A percentile compares a stretch with the other conserved stretches of the same genome.
phyloP scores from a whole-genome alignment of 768 basidiomycete genomes.

The Mycena crocata region DNA sequence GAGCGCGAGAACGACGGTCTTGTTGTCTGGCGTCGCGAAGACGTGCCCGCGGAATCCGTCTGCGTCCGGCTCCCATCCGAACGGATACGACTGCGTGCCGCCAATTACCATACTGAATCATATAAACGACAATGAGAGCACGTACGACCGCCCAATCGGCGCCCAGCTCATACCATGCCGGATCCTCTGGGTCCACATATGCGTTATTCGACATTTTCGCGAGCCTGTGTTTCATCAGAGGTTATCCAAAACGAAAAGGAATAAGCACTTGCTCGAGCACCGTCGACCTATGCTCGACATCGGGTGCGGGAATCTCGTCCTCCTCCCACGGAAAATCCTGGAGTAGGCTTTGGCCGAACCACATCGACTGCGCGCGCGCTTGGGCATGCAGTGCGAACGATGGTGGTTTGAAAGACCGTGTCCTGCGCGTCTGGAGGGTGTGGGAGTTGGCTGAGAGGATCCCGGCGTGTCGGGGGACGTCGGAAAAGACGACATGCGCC shows the following conservation, averaged over 20 bases:
- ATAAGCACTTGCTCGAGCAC: constrained; percentile 59
- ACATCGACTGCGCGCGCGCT: constrained; percentile 58
- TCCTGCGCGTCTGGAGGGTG: constrained; percentile 50
- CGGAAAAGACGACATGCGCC: constrained; percentile 66
- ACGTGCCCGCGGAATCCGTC: constrained; percentile 94
- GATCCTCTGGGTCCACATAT: constrained; percentile 73
- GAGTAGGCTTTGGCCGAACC: constrained; percentile 56
- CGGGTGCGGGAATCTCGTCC: constrained; percentile 77
- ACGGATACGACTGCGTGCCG: constrained; percentile 70
- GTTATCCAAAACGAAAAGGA: background rate
- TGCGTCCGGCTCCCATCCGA: constrained; percentile 92
- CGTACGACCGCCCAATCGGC: constrained; percentile 71
- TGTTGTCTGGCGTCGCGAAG: constrained; percentile 86
- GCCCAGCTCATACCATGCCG: constrained; percentile 82
- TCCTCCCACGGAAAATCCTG: constrained; percentile 73
- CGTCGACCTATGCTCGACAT: constrained; percentile 81
- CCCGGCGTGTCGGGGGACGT: constrained; percentile 45
- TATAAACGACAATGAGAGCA: constrained; percentile 16
- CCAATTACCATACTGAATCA: background rate
- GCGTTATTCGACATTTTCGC: constrained; percentile 98
- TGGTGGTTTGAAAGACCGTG: constrained; percentile 57
- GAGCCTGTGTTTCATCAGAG: constrained; percentile 47
- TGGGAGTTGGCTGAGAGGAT: constrained; percentile 42
- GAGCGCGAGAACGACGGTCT: constrained; percentile 87
- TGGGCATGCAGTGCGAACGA: constrained; percentile 58